Evolutionary conservation across 2,329 filamentous ascomycete species (phyloP).

Genomic region (Phialophora tarda): DNA sequence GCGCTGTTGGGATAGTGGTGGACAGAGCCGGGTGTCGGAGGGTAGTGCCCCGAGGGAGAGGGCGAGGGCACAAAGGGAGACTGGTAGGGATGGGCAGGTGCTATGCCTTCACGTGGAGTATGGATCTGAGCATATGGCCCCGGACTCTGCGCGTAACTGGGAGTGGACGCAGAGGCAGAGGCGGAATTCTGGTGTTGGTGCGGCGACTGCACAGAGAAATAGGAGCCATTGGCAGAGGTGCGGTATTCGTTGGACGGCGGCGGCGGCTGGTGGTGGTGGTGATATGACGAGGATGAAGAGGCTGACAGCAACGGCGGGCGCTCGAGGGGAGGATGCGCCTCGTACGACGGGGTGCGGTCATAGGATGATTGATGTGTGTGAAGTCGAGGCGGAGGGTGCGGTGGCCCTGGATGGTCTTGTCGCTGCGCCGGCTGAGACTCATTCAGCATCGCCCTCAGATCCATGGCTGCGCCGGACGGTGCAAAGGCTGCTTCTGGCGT

Average conservation of each 20-base stretch:
- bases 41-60: constrained; percentile 32
- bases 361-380: constrained; percentile 37
- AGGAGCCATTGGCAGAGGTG: constrained; percentile 34
- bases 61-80: constrained; percentile 37
- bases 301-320: constrained; percentile 24
- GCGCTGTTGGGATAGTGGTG: constrained; percentile 29
- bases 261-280: constrained; percentile 29
- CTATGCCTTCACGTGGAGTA: constrained; percentile 36
- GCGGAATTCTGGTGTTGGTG: constrained; percentile 34
- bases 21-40: constrained; percentile 36
- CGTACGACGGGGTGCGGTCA: constrained; percentile 34
- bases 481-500: constrained; percentile 30
- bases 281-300: constrained; percentile 16
- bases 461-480: constrained; percentile 35
- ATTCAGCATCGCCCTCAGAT: constrained; percentile 41
- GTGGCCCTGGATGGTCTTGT: constrained; percentile 15
- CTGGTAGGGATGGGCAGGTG: constrained; percentile 31
- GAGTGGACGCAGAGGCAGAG: constrained; percentile 22
- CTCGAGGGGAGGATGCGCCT: constrained; percentile 25
- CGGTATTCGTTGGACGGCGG: constrained; percentile 33
- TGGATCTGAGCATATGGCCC: constrained; percentile 36
- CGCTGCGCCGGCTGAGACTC: constrained; percentile 35
- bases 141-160: constrained; percentile 37
- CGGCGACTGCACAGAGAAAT: constrained; percentile 39
- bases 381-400: constrained; percentile 34